phyloP scores from a whole-genome alignment of 192 early-diverging fungal species.

The Entomortierella parvispora region DNA sequence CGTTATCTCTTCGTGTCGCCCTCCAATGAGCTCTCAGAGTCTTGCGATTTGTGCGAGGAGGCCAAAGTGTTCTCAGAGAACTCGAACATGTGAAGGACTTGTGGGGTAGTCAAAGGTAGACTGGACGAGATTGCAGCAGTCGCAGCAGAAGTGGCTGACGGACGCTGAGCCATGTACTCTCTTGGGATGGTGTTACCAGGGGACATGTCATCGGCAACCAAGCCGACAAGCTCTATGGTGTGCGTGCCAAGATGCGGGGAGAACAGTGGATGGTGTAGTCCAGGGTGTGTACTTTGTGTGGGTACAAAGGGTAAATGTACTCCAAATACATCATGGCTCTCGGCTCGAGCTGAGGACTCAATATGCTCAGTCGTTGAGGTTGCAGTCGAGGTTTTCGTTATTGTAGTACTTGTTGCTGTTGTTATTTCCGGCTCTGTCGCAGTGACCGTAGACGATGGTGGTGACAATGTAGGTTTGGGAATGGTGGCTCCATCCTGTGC shows the following conservation, averaged over 20 bases:
- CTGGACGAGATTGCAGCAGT: too few species aligned
- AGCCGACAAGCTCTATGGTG: slow-evolving; percentile 20
- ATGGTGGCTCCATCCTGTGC: too few species aligned
- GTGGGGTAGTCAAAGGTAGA: too few species aligned
- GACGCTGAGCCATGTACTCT: neutral
- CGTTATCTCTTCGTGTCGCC: too few species aligned
- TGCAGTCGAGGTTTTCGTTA: neutral
- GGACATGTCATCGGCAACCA: slow-evolving; percentile 22
- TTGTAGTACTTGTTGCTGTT: neutral
- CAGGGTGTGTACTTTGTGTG: neutral
- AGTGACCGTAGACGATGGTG: too few species aligned
- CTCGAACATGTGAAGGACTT: too few species aligned
- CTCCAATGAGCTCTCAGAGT: too few species aligned
- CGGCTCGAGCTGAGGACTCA: neutral
- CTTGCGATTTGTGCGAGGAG: too few species aligned
- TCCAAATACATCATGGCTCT: neutral
- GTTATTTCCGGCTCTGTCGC: neutral
- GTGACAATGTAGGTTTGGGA: too few species aligned
- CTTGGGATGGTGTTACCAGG: slow-evolving; percentile 27
- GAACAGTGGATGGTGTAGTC: slow-evolving; percentile 28
- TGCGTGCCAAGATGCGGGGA: slow-evolving; percentile 13
- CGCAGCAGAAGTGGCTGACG: neutral
- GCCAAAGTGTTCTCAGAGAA: too few species aligned
- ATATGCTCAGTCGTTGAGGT: too few species aligned
- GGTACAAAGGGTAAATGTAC: neutral